These are phyloP conservation scores for Medakamo hakoo DNA, from an alignment of 139 green algal genomes.

Conservation along the genomic window DNA sequence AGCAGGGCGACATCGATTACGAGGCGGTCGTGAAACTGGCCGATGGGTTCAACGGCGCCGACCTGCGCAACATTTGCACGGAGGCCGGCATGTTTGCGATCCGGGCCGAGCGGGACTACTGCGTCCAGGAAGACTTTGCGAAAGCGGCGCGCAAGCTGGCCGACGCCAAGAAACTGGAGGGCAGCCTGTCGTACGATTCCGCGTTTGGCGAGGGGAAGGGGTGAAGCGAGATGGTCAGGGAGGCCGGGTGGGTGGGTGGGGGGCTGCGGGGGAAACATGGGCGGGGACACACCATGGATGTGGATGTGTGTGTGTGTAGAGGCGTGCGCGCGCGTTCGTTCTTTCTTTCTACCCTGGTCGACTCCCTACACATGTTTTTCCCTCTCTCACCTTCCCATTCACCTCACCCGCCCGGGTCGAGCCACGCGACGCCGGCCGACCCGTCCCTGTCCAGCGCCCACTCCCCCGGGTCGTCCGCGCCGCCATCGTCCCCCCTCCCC, in stretches of 20 bases:
- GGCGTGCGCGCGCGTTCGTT: background rate
- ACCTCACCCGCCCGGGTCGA: background rate
- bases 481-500: constrained; percentile 4
- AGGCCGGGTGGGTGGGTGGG: background rate
- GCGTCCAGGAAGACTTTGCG: constrained; percentile 97
- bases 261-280: background rate
- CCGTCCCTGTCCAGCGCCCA: background rate
- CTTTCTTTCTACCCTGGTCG: background rate
- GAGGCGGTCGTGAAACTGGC: constrained; percentile 92
- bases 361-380: background rate
- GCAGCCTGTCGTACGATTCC: constrained; percentile 51
- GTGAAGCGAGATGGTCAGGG: background rate
- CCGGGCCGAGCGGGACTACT: constrained; percentile 74
- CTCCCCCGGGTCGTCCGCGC: constrained; percentile 4
- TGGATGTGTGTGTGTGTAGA: too few relatives aligned
- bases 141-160: constrained; percentile 95
- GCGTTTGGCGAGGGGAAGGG: constrained; percentile 49
- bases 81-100: constrained; percentile 98
- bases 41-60: constrained; percentile 95
- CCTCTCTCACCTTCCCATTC: background rate
- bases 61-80: constrained; percentile 98
- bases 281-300: background rate
- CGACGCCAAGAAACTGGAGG: constrained; percentile 97
- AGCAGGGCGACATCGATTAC: constrained; percentile 99
- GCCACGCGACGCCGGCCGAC: background rate